A percentile compares a stretch with the other conserved stretches of the same genome.
phyloP scores from a whole-genome alignment of 2,329 filamentous ascomycete species.

The Arthroderma uncinatum region DNA sequence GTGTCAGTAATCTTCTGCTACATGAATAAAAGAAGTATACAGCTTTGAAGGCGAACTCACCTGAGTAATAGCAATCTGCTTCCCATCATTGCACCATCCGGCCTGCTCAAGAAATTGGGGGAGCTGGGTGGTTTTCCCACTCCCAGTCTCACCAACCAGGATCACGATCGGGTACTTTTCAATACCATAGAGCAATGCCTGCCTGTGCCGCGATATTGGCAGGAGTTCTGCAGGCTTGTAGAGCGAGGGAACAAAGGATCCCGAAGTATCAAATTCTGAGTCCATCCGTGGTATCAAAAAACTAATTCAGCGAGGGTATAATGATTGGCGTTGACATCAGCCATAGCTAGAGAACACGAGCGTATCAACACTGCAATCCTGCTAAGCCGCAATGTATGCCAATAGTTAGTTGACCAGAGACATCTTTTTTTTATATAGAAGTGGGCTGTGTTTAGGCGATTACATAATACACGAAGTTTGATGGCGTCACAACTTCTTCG shows the following conservation, averaged over 20 bases:
- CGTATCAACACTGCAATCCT: too few relatives aligned
- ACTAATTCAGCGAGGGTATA: too few relatives aligned
- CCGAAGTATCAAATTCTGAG: conserved; percentile 34
- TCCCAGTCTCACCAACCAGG: conserved; percentile 86
- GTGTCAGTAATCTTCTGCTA: background rate
- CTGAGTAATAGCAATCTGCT: conserved; percentile 80
- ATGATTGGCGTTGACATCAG: background rate
- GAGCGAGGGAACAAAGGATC: conserved; percentile 59
- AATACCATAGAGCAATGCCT: conserved; percentile 71
- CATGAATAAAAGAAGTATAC: too few relatives aligned
- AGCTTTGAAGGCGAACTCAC: conserved; percentile 43
- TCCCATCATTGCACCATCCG: conserved; percentile 79
- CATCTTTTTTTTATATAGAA: too few relatives aligned
- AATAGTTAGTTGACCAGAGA: background rate
- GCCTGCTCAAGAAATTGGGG: conserved; percentile 81
- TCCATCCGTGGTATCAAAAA: conserved; percentile 30
- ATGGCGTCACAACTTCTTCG: background rate
- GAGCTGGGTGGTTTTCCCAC: conserved; percentile 90
- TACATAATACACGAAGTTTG: too few relatives aligned
- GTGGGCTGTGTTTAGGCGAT: too few relatives aligned
- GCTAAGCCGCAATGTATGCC: too few relatives aligned
- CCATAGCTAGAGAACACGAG: too few relatives aligned
- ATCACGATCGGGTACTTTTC: conserved; percentile 78
- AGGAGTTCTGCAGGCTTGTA: conserved; percentile 76
- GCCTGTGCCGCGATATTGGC: conserved; percentile 73